Base-by-base conservation (phyloP, 2,329 filamentous ascomycete genomes). In the Fusarium buharicum region DNA sequence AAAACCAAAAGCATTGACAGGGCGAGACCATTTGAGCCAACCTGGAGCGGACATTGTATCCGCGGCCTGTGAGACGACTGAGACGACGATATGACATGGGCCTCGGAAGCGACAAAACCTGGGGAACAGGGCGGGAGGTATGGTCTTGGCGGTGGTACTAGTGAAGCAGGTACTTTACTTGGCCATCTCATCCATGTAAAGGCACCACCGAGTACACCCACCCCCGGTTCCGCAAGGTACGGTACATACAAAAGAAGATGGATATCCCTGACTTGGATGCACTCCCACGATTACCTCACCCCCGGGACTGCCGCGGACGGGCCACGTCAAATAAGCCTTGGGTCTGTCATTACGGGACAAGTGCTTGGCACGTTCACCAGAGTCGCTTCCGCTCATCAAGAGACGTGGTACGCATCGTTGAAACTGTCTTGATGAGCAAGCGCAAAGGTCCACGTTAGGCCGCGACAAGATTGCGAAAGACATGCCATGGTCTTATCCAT, bases 101-200 rank as follows among this genome's bases (percentile, higher is more conserved):
- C 43, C 8, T 61, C 46, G 55, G 52, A 59, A 59, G 49, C 34
- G 41, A 55, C 65, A 68, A 70, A 70, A 57, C 64, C 67, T 69
- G 68, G 68, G 68, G 68, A 70, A 70, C 58, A 63, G 59, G 59
- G 52, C 66, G 64, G 68, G 66, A 70, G 51, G 59, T 58, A 62
- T 59, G 36, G 36, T 60, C 67, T 65, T 62, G 56, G 57, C 63
- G 52, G 48, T 52, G 57, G 60, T 69, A 65, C 62, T 58, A 65
- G 39, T 36, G 22, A 68, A 61, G 64, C 55, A 70, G 59, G 62
- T 68, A 67, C 62, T 50, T 57, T 33, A 36, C 51, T 22, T 36
- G 22, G 40, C 53, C 33, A 38, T 13, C 10, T 13, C 40, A 66
- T 38, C 39, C 46, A 57, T 54, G 51, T 45, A 50, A 55, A 39